These are phyloP conservation scores for Neonectria punicea DNA, from an alignment of 2,329 filamentous ascomycete genomes.

Conservation along the genomic window DNA sequence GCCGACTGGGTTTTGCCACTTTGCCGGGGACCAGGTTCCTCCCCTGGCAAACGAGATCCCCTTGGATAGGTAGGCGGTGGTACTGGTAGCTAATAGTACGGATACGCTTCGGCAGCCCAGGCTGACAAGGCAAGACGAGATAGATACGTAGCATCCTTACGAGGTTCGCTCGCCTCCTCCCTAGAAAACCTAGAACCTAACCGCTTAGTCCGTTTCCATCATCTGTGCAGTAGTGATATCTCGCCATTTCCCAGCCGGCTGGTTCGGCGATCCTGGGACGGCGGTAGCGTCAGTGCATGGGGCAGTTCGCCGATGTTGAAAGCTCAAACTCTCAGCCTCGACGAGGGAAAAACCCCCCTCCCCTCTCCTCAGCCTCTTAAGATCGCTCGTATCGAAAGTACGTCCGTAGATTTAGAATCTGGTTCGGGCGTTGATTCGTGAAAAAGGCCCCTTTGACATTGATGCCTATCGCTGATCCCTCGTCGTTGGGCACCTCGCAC, in stretches of 20 bases:
- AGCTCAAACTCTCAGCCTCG: neutral
- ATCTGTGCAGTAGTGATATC: slow-evolving; percentile 14
- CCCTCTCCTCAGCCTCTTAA: neutral
- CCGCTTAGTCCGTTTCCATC: neutral
- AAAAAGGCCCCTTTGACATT: neutral
- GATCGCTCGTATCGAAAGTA: neutral
- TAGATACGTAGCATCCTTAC: neutral
- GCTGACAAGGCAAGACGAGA: neutral
- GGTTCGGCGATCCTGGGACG: slow-evolving; percentile 27
- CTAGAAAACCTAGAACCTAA: neutral
- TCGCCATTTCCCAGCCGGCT: slow-evolving; percentile 34
- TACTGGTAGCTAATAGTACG: neutral
- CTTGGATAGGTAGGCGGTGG: neutral
- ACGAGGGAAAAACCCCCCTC: neutral
- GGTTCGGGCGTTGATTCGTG: neutral
- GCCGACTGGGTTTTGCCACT: neutral
- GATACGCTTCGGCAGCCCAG: neutral
- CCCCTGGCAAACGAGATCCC: neutral
- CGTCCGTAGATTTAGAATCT: neutral
- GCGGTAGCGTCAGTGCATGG: neutral
- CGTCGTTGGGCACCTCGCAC: neutral
- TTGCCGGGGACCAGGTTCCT: neutral
- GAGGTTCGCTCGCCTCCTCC: neutral
- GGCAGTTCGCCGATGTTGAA: neutral
- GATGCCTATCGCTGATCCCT: neutral